Evolutionary conservation across 192 early-diverging fungal species (phyloP).

Genomic region (Gaertneriomyces sp.): DNA sequence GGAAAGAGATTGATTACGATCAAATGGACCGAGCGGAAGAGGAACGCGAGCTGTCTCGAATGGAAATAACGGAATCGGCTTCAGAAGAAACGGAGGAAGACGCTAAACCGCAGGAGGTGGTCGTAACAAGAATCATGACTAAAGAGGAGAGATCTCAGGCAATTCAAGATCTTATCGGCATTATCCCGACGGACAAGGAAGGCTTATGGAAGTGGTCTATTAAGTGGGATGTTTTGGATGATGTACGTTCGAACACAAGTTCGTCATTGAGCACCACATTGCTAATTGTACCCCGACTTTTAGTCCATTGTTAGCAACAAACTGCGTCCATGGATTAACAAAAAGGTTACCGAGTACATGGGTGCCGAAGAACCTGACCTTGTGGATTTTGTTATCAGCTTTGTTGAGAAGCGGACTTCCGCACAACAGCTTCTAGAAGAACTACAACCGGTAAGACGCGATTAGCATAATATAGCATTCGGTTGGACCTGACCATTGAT

Average conservation of each 20-base stretch:
- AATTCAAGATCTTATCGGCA: constrained; percentile 62
- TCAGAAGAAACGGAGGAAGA: constrained; percentile 32
- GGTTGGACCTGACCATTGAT: neutral
- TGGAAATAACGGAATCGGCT: constrained; percentile 14
- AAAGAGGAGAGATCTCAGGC: constrained; percentile 63
- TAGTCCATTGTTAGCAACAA: constrained; percentile 58
- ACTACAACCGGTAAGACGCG: constrained; percentile 57
- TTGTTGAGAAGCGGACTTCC: constrained; percentile 61
- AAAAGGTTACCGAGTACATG: constrained; percentile 77
- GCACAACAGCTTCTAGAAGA: constrained; percentile 71
- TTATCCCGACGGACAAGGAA: constrained; percentile 67
- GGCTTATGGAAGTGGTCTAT: constrained; percentile 69
- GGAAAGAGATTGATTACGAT: constrained; percentile 28
- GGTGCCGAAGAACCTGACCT: constrained; percentile 78
- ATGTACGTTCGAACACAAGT: constrained; percentile 40
- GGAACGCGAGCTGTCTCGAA: constrained; percentile 48
- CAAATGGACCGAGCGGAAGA: constrained; percentile 55
- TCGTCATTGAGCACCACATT: constrained; percentile 26
- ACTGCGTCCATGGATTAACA: constrained; percentile 68
- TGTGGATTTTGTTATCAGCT: constrained; percentile 71
- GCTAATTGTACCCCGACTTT: constrained; percentile 6
- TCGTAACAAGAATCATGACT: constrained; percentile 58
- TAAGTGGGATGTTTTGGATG: constrained; percentile 73
- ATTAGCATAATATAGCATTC: neutral
- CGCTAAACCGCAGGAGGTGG: constrained; percentile 26